phyloP scores from a whole-genome alignment of 2,329 filamentous ascomycete genomes.

The Piedraia hortae region DNA sequence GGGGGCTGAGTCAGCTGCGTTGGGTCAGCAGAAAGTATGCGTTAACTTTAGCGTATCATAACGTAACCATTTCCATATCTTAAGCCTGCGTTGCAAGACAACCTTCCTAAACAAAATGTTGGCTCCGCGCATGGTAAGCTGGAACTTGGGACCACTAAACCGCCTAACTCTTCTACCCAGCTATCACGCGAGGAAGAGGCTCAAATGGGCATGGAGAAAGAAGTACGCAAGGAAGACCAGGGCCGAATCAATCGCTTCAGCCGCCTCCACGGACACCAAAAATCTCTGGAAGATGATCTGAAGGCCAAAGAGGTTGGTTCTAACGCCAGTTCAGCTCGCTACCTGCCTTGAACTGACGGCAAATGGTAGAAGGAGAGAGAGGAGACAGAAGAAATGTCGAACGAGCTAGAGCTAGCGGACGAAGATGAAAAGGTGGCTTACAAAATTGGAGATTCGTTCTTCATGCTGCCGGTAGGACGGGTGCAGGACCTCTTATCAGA shows the following conservation, averaged over 20 bases:
- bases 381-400: slow-evolving; percentile 76
- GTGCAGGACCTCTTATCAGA: slow-evolving; percentile 60
- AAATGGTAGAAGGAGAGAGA: slow-evolving; percentile 97
- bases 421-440: slow-evolving; percentile 92
- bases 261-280: slow-evolving; percentile 67
- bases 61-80: too few relatives aligned
- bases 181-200: slow-evolving; percentile 83
- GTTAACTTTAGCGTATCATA: too few relatives aligned
- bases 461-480: slow-evolving; percentile 56
- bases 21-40: too few relatives aligned
- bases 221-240: slow-evolving; percentile 89
- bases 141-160: too few relatives aligned
- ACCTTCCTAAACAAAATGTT: too few relatives aligned
- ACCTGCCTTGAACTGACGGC: neutral
- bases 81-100: too few relatives aligned
- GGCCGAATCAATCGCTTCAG: slow-evolving; percentile 98
- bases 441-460: slow-evolving; percentile 89
- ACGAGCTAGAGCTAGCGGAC: slow-evolving; percentile 77
- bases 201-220: slow-evolving; percentile 49
- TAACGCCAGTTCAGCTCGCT: neutral
- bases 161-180: too few relatives aligned
- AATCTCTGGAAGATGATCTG: slow-evolving; percentile 51
- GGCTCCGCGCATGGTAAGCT: too few relatives aligned
- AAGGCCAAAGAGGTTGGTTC: slow-evolving; percentile 42
- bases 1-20: too few relatives aligned